Evolutionary conservation across 495 filamentous ascomycete genomes (phyloP).

Genomic region (Penicillium dipodomyicola): DNA sequence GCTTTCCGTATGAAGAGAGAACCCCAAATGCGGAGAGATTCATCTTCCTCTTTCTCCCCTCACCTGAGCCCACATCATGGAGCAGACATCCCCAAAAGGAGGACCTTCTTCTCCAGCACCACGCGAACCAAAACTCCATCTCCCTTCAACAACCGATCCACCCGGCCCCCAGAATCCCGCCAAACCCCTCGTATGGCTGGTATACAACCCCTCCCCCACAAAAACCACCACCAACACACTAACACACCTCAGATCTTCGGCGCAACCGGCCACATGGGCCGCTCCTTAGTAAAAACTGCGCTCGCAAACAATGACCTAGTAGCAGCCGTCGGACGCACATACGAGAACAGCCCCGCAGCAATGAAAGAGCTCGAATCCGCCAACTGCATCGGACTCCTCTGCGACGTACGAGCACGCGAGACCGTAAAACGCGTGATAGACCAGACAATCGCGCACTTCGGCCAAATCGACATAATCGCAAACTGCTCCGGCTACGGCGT

Average conservation of each 20-base stretch:
- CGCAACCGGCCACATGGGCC: constrained; percentile 93
- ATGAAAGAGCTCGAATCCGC: constrained; percentile 58
- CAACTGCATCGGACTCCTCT: constrained; percentile 75
- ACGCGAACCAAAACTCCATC: constrained; percentile 49
- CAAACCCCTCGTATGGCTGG: constrained; percentile 79
- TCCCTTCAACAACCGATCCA: constrained; percentile 78
- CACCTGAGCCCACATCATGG: constrained; percentile 25
- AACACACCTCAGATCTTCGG: constrained; percentile 69
- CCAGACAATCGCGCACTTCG: constrained; percentile 67
- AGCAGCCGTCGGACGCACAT: constrained; percentile 79
- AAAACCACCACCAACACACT: background rate
- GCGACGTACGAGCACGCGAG: constrained; percentile 80
- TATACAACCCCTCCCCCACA: constrained; percentile 39
- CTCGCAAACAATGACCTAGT: constrained; percentile 85
- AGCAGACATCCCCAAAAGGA: constrained; percentile 34
- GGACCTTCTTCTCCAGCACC: constrained; percentile 26
- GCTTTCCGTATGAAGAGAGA: background rate
- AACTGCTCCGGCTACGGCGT: constrained; percentile 94
- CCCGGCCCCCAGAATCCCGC: constrained; percentile 68
- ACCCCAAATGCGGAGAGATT: constrained; percentile 10
- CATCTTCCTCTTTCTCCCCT: constrained; percentile 4
- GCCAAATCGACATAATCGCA: constrained; percentile 80
- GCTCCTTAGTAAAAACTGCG: constrained; percentile 77
- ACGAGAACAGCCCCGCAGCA: constrained; percentile 69
- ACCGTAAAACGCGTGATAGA: constrained; percentile 73